Evolutionary conservation across 768 basidiomycete genomes (phyloP), one percentile per base, ranked within the genome.

Genomic region (Suillus plorans): DNA sequence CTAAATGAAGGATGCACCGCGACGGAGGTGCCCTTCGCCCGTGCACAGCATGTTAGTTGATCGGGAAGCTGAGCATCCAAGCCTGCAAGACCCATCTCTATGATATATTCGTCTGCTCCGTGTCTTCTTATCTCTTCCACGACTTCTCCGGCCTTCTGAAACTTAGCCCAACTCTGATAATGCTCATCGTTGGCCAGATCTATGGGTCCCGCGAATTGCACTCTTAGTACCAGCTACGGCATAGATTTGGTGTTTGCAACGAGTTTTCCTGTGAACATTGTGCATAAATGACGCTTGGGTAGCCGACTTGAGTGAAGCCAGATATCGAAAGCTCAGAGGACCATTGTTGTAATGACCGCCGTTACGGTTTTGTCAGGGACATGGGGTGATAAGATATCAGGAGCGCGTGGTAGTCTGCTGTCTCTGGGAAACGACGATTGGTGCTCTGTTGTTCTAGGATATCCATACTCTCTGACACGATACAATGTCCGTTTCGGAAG

Each of bases 241-340:
- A 91, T 90, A 22, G 80, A 82, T 71, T 88, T 90, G 62, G 92
- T 82, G 60, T 88, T 88, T 28, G 72, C 76, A 1, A 89, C 83
- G 68, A 91, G 58, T 82, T 76, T 9, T 80, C 76, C 52, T 79
- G 77, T 25, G 68, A 69, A 13, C 90, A 90, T 72, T 86, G 80
- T 20, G 82, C 87, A 63, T 91, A 92, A 50, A 92, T 89, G 52
- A 91, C 80, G 6, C 90, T 90, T 18, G 90, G 91, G 73, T 91
- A 83, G 0, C 90, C 90, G 12, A 89, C 81, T 74, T 92, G 92
- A 0, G 89, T 86, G 71, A 91, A 92, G 0, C 91, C 90, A 2
- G 76, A 67, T 13, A 92, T 68, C 4, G 74, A 75, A 47, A 90
- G 81, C 7, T 83, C 79, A 14, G 81, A 79, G 1, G 86, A 81